Evolutionary conservation across 1,139 yeast genomes (phyloP), one percentile per base, ranked within the genome.

Genomic region (Arxiozyma slooffiae): DNA sequence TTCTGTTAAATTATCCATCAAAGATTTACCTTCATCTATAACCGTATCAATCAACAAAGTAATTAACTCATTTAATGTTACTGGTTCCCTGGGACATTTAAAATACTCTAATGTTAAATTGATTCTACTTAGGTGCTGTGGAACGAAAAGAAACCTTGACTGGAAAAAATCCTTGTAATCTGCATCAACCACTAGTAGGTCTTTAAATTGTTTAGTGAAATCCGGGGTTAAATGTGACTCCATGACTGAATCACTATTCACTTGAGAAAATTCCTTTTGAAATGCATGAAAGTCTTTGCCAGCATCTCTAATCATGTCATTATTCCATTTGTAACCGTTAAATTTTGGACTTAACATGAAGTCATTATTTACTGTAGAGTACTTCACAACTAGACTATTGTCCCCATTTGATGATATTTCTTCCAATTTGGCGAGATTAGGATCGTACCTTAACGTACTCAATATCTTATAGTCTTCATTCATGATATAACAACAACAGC

Each of bases 391-490:
- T 20, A 11, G 11, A 4, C n/a, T 7, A 11, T 36, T 17, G 16
- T 34, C 20, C 5, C 16, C 14, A 7, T 6, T 8, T 16, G 16
- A 24, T 2, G 7, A 11, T 8, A 21, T 21, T 9, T 21, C 46
- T 3, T 60, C 56, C 4, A 48, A 11, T 7, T 24, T 20, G 4
- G 49, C 44, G 38, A 81, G 59, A 2, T 60, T 53, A 1, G 95
- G 92, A 58, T 85, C 95, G 59, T 82, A 87, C 46, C 95, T 68
- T 23, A 87, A 75, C 1, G 95, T 81, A 41, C 88, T 76, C 20
- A 86, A 22, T 18, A 48, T 20, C 9, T 30, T 14, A 30, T 39
- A 45, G 4, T 39, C 38, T 21, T 26, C 26, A 21, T 5, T 20
- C 45, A 42, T 42, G 6, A 11, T 14, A 4, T 14, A 14, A 21